Evolutionary conservation across 805 yeast species (phyloP), one percentile per base, ranked within the genome.

Genomic region (Yamadazyma olivae): DNA sequence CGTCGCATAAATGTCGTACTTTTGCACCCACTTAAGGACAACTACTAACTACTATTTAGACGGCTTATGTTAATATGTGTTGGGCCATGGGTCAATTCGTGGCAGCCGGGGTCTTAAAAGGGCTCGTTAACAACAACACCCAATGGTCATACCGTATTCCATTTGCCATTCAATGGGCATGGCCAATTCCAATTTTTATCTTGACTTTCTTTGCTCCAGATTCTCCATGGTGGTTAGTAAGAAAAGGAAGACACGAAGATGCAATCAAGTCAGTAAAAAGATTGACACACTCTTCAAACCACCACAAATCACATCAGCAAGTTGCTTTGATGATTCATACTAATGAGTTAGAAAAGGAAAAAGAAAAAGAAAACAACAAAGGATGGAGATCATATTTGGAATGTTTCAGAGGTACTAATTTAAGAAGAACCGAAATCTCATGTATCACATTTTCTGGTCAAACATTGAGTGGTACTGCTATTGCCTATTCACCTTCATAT

Each of bases 71-170:
- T 39, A 74, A 74, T 50, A 43, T 70, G 35, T 70, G 77, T 45
- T 75, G 77, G 77, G 69, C 67, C 24, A 49, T 71, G 40, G 84
- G 84, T 23, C 81, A 76, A 48, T 58, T 79, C 20, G 54, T 77
- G 33, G 66, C 77, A 4, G 55, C 77, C 10, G 79, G 82, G 35
- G 72, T 78, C 10, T 54, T 65, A 44, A 62, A 58, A 40, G 73
- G 62, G 29, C 51, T 55, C 33, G 46, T 48, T n/a, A 27, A 29
- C 17, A 41, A 44, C 39, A 36, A 22, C 9, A 45, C 54, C 23
- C 49, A 62, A 18, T 50, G 66, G 64, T 67, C 75, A 4, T 78
- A 73, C 51, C 61, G 65, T 38, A 61, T 74, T 24, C 81, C 83
- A 9, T 75, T 72, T 49, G 81, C 76, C 3, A 40, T 77, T 12